Base-by-base conservation (phyloP, 2,329 filamentous ascomycete species). In the Aspergillus cejpii region DNA sequence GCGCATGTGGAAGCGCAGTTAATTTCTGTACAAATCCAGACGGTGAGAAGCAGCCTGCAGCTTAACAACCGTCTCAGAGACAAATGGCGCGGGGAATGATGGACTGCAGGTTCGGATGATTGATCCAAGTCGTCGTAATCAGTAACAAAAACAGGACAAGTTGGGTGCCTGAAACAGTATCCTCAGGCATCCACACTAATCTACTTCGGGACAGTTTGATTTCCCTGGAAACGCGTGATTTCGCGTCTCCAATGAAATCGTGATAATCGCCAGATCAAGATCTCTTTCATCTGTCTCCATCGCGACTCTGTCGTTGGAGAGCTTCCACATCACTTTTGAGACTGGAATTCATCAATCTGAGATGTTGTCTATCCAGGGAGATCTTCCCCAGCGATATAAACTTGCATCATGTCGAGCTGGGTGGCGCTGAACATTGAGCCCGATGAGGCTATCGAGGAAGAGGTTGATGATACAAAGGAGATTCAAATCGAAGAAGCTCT, bases 401-500 rank as follows among this genome's bases (percentile, higher is more conserved):
- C 37, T 42, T 48, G 34, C 52, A 61, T 36, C 48, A 75, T 75
- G 74, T 68, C 74, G 28, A 77, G 80, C 58, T 97, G 94, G 71
- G 81, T 84, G 59, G 87, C 91, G 42, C 82, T 96, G 67, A 98
- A 98, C 65, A 80, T 97, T 69, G 90, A 96, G 68, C 85, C 87
- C 7, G 92, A 96, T 69, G 87, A 94, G 61, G 87, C 87, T 46
- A 74, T 84, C 52, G 89, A 95, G 62, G 87, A 94, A 58, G 90
- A 96, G 68, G 74, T 95, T 60, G 92, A 98, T 65, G 89, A 92
- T 59, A 95, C 90, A 26, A 92, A 91, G 65, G 91, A 97, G 67
- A 82, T 98, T 41, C 90, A 95, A 75, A 91, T 97, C 60, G 92
- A 98, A 60, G 92, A 98, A 70, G 90, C 92, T 38, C 74, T 98